phyloP scores from a whole-genome alignment of 2,329 filamentous ascomycete species.

The Paraphaeosphaeria minitans region DNA sequence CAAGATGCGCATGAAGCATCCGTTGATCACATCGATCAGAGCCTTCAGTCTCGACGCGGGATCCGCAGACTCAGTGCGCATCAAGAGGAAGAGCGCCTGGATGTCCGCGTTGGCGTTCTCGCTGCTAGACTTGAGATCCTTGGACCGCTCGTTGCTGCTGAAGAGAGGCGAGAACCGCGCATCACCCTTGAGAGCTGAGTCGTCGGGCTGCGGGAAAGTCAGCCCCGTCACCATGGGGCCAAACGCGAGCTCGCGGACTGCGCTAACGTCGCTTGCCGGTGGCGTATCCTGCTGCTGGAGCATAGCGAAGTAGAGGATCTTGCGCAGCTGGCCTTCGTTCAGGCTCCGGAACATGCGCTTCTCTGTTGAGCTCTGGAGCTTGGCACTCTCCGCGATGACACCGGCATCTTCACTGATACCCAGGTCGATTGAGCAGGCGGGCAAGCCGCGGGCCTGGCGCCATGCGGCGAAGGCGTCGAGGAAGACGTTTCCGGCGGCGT shows the following conservation, averaged over 20 bases:
- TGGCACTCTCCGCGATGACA: constrained; percentile 5
- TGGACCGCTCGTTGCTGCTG: constrained; percentile 1
- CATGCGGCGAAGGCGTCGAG: background rate
- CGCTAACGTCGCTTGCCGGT: background rate
- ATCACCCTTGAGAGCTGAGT: constrained; percentile 7
- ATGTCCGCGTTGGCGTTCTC: constrained; percentile 1
- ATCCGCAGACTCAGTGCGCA: constrained; percentile 5
- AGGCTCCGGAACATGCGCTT: constrained; percentile 4
- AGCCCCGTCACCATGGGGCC: constrained; percentile 8
- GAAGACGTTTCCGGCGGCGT: constrained; percentile 22
- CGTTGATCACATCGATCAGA: constrained; percentile 13
- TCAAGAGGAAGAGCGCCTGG: constrained; percentile 2
- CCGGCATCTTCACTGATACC: constrained; percentile 13
- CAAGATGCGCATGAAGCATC: constrained; percentile 9
- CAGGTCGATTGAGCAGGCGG: background rate
- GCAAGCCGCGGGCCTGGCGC: background rate
- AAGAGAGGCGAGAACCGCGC: constrained; percentile 11
- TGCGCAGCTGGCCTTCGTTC: constrained; percentile 14
- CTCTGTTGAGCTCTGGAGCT: constrained; percentile 2
- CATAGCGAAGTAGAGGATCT: constrained; percentile 16
- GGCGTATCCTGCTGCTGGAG: constrained; percentile 12
- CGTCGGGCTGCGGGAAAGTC: constrained; percentile 3
- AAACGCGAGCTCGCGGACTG: background rate
- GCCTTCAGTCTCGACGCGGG: constrained; percentile 1
- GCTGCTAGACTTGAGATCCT: background rate